A percentile compares a stretch with the other conserved stretches of the same genome.
phyloP scores from a whole-genome alignment of 73 alveolate genomes.

The Stentor roeselii region DNA sequence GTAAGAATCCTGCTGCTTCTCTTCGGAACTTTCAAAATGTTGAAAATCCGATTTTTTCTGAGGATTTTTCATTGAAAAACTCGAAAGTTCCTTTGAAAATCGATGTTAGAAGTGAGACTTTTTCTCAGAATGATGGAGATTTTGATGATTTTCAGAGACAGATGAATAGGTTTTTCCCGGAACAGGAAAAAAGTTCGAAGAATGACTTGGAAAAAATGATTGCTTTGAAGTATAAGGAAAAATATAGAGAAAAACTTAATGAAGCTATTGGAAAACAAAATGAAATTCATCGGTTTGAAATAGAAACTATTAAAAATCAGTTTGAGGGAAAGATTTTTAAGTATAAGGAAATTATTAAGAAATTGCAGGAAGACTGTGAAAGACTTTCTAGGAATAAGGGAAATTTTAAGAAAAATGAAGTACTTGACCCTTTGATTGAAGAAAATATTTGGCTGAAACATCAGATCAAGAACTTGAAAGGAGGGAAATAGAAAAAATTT shows the following conservation, averaged over 20 bases:
- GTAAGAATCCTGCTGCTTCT: not conserved
- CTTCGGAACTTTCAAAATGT: not conserved
- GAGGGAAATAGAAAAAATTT: too few relatives aligned
- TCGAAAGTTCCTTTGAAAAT: not conserved
- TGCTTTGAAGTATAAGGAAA: not conserved
- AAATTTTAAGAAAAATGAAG: not conserved
- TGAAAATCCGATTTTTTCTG: not conserved
- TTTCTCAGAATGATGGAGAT: not conserved
- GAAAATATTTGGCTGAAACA: not conserved
- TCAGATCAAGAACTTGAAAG: too few relatives aligned
- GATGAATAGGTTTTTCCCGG: too few relatives aligned
- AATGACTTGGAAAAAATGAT: not conserved
- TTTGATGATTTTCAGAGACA: not conserved
- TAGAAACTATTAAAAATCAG: not conserved
- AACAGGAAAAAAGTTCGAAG: not conserved
- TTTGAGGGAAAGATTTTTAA: not conserved
- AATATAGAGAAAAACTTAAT: not conserved
- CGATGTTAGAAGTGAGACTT: not conserved
- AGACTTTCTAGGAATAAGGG: not conserved
- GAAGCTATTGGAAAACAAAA: not conserved
- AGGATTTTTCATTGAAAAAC: not conserved
- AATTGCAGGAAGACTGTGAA: not conserved
- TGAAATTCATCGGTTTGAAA: not conserved
- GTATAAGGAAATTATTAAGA: not conserved
- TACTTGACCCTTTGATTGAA: not conserved